These are phyloP conservation scores for Cladophialophora exuberans DNA, from an alignment of 2,329 filamentous ascomycete species.

Conservation along the genomic window DNA sequence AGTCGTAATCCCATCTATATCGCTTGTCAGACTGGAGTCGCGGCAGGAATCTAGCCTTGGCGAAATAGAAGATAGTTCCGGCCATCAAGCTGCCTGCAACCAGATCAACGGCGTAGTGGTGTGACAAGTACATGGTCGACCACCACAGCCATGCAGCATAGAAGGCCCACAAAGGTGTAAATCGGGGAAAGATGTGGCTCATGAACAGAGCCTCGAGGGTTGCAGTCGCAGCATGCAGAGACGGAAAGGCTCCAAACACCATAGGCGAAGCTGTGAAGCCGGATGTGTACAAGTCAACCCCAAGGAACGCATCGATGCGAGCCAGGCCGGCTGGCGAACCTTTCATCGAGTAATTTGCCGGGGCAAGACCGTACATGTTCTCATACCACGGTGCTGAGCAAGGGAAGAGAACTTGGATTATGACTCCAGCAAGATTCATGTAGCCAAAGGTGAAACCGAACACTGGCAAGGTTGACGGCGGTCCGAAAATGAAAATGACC, in stretches of 20 bases:
- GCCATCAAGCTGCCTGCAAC: conserved; percentile 82
- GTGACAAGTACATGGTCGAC: conserved; percentile 97
- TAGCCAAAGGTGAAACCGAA: conserved; percentile 89
- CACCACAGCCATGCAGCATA: conserved; percentile 97
- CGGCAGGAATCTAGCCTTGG: conserved; percentile 79
- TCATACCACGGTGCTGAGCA: conserved; percentile 98
- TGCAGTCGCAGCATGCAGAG: conserved; percentile 85
- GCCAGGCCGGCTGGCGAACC: conserved; percentile 88
- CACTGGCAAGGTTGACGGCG: conserved; percentile 80
- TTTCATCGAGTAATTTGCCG: conserved; percentile 87
- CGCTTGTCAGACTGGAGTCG: conserved; percentile 81
- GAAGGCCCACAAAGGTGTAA: conserved; percentile 76
- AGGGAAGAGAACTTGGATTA: conserved; percentile 86
- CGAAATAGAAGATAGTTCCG: conserved; percentile 78
- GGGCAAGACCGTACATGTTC: conserved; percentile 85
- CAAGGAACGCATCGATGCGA: conserved; percentile 86
- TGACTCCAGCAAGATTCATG: conserved; percentile 85
- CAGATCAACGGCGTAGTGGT: conserved; percentile 94
- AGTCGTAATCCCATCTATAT: conserved; percentile 94
- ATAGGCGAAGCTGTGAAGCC: conserved; percentile 87
- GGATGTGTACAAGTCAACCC: conserved; percentile 89
- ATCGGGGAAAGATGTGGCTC: conserved; percentile 84
- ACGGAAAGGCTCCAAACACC: conserved; percentile 94
- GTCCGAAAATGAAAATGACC: conserved; percentile 84
- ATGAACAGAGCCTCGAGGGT: conserved; percentile 91